Percentiles rank a stretch among this genome's conserved stretches.
phyloP scores from a whole-genome alignment of 2,329 filamentous ascomycete genomes.

The Epichloe scottii region DNA sequence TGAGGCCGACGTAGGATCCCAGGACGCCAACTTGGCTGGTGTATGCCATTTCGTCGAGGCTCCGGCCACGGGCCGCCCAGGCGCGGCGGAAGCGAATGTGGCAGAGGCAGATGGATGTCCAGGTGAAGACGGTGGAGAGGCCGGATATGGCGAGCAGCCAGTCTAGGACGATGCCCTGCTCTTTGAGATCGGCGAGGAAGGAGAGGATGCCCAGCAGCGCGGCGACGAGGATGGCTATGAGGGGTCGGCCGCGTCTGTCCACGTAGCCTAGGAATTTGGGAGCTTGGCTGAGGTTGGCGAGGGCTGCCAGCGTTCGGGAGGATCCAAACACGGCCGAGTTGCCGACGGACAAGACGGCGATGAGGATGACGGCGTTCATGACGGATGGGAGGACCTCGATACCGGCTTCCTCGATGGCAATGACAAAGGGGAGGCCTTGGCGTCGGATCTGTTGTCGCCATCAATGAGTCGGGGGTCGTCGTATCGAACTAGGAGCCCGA shows the following conservation, averaged over 20 bases:
- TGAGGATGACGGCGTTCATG: conserved; percentile 91
- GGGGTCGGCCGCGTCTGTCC: conserved; percentile 68
- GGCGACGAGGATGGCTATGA: conserved; percentile 58
- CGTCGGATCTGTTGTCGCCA: conserved; percentile 44
- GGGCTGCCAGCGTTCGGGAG: conserved; percentile 75
- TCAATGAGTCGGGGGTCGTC: conserved; percentile 50
- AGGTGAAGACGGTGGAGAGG: conserved; percentile 64
- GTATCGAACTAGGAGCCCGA: conserved; percentile 74
- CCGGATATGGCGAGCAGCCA: conserved; percentile 72
- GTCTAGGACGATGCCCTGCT: conserved; percentile 52
- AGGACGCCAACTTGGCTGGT: conserved; percentile 62
- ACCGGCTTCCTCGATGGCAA: conserved; percentile 75
- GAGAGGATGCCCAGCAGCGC: conserved; percentile 59
- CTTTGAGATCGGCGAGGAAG: conserved; percentile 53
- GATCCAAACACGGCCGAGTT: conserved; percentile 89
- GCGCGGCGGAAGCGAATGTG: conserved; percentile 83
- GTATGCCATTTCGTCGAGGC: conserved; percentile 70
- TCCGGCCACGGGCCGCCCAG: conserved; percentile 59
- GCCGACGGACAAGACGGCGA: conserved; percentile 80
- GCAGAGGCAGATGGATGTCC: conserved; percentile 74
- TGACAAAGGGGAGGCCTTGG: conserved; percentile 78
- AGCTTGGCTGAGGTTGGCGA: conserved; percentile 78
- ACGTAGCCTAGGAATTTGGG: conserved; percentile 68
- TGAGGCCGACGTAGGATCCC: conserved; percentile 70
- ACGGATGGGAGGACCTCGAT: conserved; percentile 72